Percentiles rank a stretch among this genome's conserved stretches.
phyloP scores from a whole-genome alignment of 2,329 filamentous ascomycete species.

The Verruconis gallopava region DNA sequence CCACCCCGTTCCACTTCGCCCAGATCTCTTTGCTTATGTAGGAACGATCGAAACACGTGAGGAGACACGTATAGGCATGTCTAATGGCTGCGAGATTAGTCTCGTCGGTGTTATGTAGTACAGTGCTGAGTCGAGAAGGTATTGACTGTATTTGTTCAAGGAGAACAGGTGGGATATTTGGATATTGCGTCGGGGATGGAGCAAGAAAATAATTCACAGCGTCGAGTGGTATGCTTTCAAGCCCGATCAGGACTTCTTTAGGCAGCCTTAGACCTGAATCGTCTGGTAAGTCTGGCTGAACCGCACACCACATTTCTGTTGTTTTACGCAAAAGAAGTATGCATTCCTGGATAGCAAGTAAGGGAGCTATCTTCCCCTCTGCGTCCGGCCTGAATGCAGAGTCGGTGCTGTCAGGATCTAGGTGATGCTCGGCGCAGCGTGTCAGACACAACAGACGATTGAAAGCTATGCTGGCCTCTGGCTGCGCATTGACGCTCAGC shows the following conservation, averaged over 20 bases:
- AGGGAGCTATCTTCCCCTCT: neutral
- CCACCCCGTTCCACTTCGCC: neutral
- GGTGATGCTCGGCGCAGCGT: neutral
- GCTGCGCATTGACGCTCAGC: neutral
- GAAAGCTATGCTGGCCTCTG: neutral
- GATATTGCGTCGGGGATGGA: neutral
- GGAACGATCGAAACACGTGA: neutral
- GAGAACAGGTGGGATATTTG: neutral
- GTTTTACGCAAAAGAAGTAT: neutral
- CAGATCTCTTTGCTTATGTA: neutral
- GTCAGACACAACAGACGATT: neutral
- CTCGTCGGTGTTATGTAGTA: neutral
- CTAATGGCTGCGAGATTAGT: neutral
- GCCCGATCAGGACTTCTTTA: neutral
- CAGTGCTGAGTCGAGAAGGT: neutral
- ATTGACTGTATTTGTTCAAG: neutral
- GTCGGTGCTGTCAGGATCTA: neutral
- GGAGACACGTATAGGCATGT: neutral
- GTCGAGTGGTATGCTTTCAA: neutral
- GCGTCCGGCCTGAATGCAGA: neutral
- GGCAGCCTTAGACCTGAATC: neutral
- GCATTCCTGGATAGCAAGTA: neutral
- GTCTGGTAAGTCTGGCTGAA: neutral
- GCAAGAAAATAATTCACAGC: neutral
- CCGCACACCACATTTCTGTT: neutral